phyloP scores from a whole-genome alignment of 1,139 yeast species.

The Taphrina flavorubra region DNA sequence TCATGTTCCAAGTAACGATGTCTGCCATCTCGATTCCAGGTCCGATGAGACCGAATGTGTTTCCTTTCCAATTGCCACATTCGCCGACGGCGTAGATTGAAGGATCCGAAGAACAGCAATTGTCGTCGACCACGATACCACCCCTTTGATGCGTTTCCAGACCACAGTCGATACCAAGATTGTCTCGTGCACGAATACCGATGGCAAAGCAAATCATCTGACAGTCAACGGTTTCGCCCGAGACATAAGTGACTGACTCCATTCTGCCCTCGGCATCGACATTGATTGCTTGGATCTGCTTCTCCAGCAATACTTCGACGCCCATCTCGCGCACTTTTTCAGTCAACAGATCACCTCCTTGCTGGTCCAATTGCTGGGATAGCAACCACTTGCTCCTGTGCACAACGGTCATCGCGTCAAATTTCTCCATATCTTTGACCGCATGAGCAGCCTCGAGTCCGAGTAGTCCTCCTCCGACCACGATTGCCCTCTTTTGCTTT shows the following conservation, averaged over 20 bases:
- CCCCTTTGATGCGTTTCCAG: slow-evolving; percentile 49
- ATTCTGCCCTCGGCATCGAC: slow-evolving; percentile 48
- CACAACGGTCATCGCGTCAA: slow-evolving; percentile 50
- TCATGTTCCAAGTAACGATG: slow-evolving; percentile 51
- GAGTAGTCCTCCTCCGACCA: slow-evolving; percentile 53
- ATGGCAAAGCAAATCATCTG: slow-evolving; percentile 51
- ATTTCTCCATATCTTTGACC: slow-evolving; percentile 49
- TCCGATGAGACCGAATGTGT: slow-evolving; percentile 52
- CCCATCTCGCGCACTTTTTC: slow-evolving; percentile 51
- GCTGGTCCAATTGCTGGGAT: slow-evolving; percentile 52
- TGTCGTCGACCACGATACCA: slow-evolving; percentile 50
- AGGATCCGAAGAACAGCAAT: slow-evolving; percentile 49
- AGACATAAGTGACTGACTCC: slow-evolving; percentile 48
- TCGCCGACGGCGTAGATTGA: slow-evolving; percentile 52
- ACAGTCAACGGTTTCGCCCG: slow-evolving; percentile 50
- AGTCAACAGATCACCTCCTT: slow-evolving; percentile 51
- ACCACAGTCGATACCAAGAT: slow-evolving; percentile 49
- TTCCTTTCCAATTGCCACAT: slow-evolving; percentile 53
- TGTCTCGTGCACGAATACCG: slow-evolving; percentile 53
- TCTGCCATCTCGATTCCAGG: slow-evolving; percentile 53
- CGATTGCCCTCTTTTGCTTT: slow-evolving; percentile 49
- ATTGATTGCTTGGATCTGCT: slow-evolving; percentile 47
- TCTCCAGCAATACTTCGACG: slow-evolving; percentile 49
- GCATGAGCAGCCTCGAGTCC: slow-evolving; percentile 54
- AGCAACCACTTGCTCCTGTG: slow-evolving; percentile 52